A percentile compares a stretch with the other conserved stretches of the same genome.
Evolutionary conservation across 257 asterid species (phyloP).

Genomic region (Gentiana straminea): DNA sequence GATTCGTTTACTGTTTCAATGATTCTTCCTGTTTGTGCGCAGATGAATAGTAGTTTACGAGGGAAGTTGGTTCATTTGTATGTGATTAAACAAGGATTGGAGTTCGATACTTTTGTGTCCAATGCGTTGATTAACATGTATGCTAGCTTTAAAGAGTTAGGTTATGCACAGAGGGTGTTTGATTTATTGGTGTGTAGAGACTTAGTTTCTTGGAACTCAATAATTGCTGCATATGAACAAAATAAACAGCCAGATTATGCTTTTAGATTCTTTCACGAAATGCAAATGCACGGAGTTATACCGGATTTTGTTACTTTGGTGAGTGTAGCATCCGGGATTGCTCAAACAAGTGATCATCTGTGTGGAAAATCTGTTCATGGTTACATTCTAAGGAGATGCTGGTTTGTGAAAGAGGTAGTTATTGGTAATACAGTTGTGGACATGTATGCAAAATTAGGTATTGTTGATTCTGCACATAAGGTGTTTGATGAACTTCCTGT

Average conservation of each 20-base stretch:
- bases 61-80: slow-evolving; percentile 56
- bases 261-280: slow-evolving; percentile 32
- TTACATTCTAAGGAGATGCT: slow-evolving; percentile 40
- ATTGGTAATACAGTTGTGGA: slow-evolving; percentile 70
- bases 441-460: slow-evolving; percentile 82
- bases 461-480: slow-evolving; percentile 39
- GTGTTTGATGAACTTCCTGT: slow-evolving; percentile 41
- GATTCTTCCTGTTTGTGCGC: slow-evolving; percentile 63
- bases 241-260: slow-evolving; percentile 42
- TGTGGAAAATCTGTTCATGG: slow-evolving; percentile 58
- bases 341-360: slow-evolving; percentile 41
- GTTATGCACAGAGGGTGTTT: slow-evolving; percentile 40
- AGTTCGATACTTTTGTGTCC: slow-evolving; percentile 47
- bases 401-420: slow-evolving; percentile 36
- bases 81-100: slow-evolving; percentile 57
- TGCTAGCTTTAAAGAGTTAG: slow-evolving; percentile 54
- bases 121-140: slow-evolving; percentile 84
- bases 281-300: slow-evolving; percentile 32
- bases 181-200: slow-evolving; percentile 45
- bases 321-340: slow-evolving; percentile 59
- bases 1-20: slow-evolving; percentile 60
- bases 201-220: slow-evolving; percentile 70
- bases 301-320: slow-evolving; percentile 67
- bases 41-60: slow-evolving; percentile 31
- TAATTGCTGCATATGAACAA: slow-evolving; percentile 77